Percentiles rank a stretch among this genome's conserved stretches.
phyloP scores from a whole-genome alignment of 305 asterid genomes.

The Nicotiana rustica region DNA sequence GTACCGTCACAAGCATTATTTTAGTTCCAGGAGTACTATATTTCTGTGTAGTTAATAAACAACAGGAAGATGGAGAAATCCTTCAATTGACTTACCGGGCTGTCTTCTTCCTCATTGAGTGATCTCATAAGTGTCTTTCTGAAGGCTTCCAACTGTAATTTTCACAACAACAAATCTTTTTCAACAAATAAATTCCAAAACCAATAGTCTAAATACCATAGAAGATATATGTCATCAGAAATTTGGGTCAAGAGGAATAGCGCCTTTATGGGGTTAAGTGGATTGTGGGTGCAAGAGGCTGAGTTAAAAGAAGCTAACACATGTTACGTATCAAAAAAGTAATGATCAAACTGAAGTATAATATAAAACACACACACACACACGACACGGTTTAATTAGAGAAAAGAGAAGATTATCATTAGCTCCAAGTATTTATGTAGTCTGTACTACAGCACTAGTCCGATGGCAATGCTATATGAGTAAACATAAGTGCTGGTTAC shows the following conservation, averaged over 20 bases:
- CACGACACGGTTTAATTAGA: neutral
- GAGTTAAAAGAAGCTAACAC: neutral
- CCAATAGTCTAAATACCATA: neutral
- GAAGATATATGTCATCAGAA: neutral
- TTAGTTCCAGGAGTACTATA: neutral
- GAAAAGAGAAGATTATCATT: conserved; percentile 19
- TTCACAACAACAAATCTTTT: conserved; percentile 5
- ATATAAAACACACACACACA: neutral
- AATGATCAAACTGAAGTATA: no score
- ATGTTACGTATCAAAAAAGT: neutral
- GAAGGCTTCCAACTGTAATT: conserved; percentile 84
- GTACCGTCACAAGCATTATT: conserved; percentile 29
- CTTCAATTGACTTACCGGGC: conserved; percentile 55
- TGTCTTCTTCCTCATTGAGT: conserved; percentile 89
- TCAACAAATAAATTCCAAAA: neutral
- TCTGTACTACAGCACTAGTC: neutral
- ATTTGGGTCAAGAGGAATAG: neutral
- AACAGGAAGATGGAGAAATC: conserved; percentile 19
- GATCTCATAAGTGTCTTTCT: conserved; percentile 96
- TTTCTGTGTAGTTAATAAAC: neutral
- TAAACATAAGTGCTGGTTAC: neutral
- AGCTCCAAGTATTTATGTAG: conserved; percentile 1
- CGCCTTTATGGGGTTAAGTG: neutral
- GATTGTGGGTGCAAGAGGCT: neutral
- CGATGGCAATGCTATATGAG: conserved; percentile 10